Base-by-base conservation (phyloP, 345 rosid species). In the Aegle marmelos region DNA sequence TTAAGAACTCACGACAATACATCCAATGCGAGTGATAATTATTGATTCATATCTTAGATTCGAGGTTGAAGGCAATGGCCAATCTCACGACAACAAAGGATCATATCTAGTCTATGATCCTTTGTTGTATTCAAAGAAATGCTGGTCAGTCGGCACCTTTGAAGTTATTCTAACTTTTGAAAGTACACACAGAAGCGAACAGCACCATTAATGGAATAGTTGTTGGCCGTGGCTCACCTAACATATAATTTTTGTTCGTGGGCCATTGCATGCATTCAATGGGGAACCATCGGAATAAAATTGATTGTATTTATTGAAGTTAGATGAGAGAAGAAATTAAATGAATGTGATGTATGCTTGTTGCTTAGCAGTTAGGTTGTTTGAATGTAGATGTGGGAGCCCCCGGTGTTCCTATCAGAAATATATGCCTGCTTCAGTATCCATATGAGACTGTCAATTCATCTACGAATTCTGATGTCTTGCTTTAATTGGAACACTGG, bases 91-190 rank as follows among this genome's bases (percentile, higher is more conserved):
- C n/a, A n/a, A n/a, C n/a, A n/a, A n/a, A n/a, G n/a, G n/a, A n/a
- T n/a, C n/a, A 4, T 37, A 1, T 11, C 5, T 31, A 28, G 41
- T 71, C 7, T 21, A 21, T 5, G 13, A 72, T 70, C 61, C 62
- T 31, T 3, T 0, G 36, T n/a, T 34, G 22, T n/a, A 67, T 50
- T 50, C 28, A 56, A 33, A 54, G 74, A 13, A 50, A 1, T 48
- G 6, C 11, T 7, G 8, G 61, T 37, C 4, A 41, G 68, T 39
- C 39, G n/a, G 48, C 22, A 75, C 31, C 61, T 31, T 14, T 75
- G 60, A 61, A 75, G 62, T 74, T 74, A 74, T 74, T 74, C 57
- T 41, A 19, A 3, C 36, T 59, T 59, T 73, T n/a, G 37, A 61
- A 39, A 37, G 39, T 19, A 61, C 19, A 10, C 7, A 53, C n/a